Evolutionary conservation across 306 rosid species (phyloP), one percentile per base, ranked within the genome.

Genomic region (Dryas drummondii): DNA sequence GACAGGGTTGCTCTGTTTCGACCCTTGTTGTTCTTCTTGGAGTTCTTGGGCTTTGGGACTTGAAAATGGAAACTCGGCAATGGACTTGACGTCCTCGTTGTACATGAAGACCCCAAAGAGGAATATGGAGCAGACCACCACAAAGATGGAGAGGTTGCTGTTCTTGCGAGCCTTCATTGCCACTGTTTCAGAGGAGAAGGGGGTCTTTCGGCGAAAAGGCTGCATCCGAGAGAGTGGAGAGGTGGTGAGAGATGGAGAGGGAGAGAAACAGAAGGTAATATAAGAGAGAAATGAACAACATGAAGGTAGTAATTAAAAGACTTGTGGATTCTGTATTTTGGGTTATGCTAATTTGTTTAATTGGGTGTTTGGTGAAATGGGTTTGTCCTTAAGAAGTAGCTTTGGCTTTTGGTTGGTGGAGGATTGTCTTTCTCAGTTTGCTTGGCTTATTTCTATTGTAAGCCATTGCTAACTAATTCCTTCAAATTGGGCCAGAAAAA

Each of bases 31-130:
- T 44, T 26, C 70, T 76, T 82, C 84, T 68, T 71, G 91, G 68
- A 84, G 79, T 74, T 87, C 87, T 76, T 88, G 89, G 37, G 83
- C 66, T 79, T 86, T 85, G 4, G 83, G 83, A 65, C 71, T 70
- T 3, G 89, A 85, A 59, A 94, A 87, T 5, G 97, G 84, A 41
- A 90, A 88, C n/a, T 90, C 87, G 0, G 97, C 88, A 0, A 91
- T 86, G 45, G 97, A 88, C 66, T 86, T 94, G 0, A 91, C 87
- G 54, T 90, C 97, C 70, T 92, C 96, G 10, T 83, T 88, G 84
- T 90, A 92, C 85, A 94, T 91, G 88, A 94, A 92, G 16, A 84
- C 73, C 9, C 96, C 99, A n/a, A 94, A 82, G 58, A 94, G 87
- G 72, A 94, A 88, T 1, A 88, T 50, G 26, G 94, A 79, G 82